phyloP scores from a whole-genome alignment of 129 eudicot species.

The Pittosporum tobira region DNA sequence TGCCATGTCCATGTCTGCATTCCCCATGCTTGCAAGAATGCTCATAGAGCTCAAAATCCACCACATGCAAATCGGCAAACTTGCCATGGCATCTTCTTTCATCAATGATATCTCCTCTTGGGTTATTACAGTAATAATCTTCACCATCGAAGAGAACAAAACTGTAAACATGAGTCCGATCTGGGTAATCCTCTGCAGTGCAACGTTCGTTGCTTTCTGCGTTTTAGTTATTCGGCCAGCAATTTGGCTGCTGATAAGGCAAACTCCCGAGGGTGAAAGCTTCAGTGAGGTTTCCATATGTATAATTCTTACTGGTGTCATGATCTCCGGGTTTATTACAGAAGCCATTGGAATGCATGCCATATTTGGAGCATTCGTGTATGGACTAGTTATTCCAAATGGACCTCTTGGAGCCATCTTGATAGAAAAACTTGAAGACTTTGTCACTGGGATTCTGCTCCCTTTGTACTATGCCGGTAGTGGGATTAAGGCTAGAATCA shows the following conservation, averaged over 20 bases:
- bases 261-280: constrained; percentile 18
- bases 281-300: constrained; percentile 13
- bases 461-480: constrained; percentile 17
- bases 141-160: neutral
- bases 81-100: constrained; percentile 17
- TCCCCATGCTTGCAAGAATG: constrained; percentile 24
- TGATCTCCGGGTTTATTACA: constrained; percentile 21
- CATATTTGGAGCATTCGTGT: constrained; percentile 21
- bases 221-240: constrained; percentile 15
- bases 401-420: constrained; percentile 17
- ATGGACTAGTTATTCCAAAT: constrained; percentile 21
- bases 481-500: constrained; percentile 12
- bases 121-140: neutral
- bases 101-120: constrained; percentile 9
- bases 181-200: constrained; percentile 12
- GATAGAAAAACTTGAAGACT: constrained; percentile 23
- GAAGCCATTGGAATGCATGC: constrained; percentile 26
- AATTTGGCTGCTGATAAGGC: constrained; percentile 7
- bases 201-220: constrained; percentile 7
- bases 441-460: constrained; percentile 20
- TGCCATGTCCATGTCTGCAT: constrained; percentile 20
- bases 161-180: neutral
- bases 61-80: constrained; percentile 12
- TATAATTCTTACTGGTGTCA: constrained; percentile 19
- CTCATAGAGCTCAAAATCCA: constrained; percentile 24